Evolutionary conservation across 2,329 filamentous ascomycete species (phyloP), one percentile per base, ranked within the genome.

Genomic region (Cryphonectria japonica): DNA sequence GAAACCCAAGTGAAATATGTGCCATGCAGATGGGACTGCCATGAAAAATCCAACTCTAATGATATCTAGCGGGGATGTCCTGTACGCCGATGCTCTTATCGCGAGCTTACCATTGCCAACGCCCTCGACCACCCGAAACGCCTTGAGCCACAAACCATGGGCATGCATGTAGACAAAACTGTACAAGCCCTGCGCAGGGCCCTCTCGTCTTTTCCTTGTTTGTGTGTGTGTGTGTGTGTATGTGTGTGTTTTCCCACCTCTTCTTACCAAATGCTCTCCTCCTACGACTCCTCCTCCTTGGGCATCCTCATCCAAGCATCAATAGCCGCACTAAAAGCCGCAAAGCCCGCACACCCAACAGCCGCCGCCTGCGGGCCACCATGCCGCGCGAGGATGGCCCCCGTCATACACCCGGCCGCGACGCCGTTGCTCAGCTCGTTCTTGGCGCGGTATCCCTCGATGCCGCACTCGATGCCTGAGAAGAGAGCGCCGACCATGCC

Each of bases 401-500:
- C 96, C 13, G 96, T 98, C 69, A 98, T 84, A 79, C 95, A 98
- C 0, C 96, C 96, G 0, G 95, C 94, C 5, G 91, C 89, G 6
- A 96, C 90, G 69, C 94, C 94, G 83, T 99, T 99, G 74, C 85
- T 89, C 41, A 98, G 82, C 80, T 98, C 96, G 82, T 98, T 98
- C 85, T 97, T 98, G 32, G 95, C 96, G 41, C 96, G 88, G 77
- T 93, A 87, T 0, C 95, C 95, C 82, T 99, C 96, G 78, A 99
- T 94, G 74, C 93, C 94, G 84, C 96, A 99, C 83, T 99, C 96
- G 68, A 96, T 97, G 57, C 95, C 95, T 22, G 90, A 88, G 84
- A 97, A 99, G 29, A 98, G 87, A 2, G 93, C 92, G 76, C 96
- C 96, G 66, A 99, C 94, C 76, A 95, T 92, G 73, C 93, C 95